A percentile compares a stretch with the other conserved stretches of the same genome.
phyloP scores from a whole-genome alignment of 1,284 basidiomycete genomes.

The Ustilago shanxiensis region DNA sequence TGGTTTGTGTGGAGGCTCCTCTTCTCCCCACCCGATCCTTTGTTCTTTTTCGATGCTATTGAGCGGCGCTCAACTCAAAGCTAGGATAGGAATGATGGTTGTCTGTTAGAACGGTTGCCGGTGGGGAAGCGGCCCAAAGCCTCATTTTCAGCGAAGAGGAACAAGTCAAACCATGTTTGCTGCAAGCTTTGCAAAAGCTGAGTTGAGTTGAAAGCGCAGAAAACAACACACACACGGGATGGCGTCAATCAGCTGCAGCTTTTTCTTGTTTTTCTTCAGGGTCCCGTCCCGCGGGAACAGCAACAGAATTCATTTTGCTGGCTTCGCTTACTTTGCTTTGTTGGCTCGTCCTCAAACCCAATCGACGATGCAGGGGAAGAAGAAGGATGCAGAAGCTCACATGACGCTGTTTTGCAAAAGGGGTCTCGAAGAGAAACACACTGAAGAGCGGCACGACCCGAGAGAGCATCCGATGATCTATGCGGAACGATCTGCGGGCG shows the following conservation, averaged over 20 bases:
- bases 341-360: background rate
- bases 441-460: background rate
- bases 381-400: slow-evolving; percentile 2
- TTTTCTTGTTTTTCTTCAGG: no score
- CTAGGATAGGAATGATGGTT: background rate
- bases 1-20: background rate
- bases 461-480: background rate
- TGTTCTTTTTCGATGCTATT: background rate
- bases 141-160: background rate
- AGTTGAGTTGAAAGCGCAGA: slow-evolving; percentile 4
- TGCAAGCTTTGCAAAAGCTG: slow-evolving; percentile 3
- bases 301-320: background rate
- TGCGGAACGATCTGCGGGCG: slow-evolving; percentile 11
- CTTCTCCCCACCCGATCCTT: slow-evolving; percentile 1
- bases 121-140: slow-evolving; percentile 2
- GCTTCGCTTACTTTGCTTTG: background rate
- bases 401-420: slow-evolving; percentile 4
- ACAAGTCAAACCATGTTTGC: no score
- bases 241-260: slow-evolving; percentile 11
- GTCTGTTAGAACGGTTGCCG: slow-evolving; percentile 1
- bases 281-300: background rate
- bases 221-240: background rate
- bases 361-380: background rate
- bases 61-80: background rate
- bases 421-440: background rate